Conservation (phyloP, 2,329 filamentous ascomycete genomes). For the Rosellinia necatrix region DNA sequence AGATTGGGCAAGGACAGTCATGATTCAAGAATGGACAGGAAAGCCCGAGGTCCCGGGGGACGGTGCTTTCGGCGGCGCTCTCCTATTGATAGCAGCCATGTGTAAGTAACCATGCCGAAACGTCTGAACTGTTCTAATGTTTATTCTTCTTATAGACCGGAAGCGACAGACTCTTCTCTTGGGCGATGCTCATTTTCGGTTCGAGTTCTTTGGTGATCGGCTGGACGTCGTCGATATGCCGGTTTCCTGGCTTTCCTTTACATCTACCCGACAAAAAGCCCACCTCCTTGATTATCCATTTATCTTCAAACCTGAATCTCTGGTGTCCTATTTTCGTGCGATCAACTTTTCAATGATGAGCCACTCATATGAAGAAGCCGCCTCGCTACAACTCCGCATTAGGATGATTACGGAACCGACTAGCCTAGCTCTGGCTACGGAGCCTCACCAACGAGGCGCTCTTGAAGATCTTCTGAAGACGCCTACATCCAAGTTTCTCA, state of each 20-base stretch:
- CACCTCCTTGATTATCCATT: slow-evolving; percentile 83
- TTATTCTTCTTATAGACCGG: slow-evolving; percentile 53
- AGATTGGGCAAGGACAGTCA: slow-evolving; percentile 75
- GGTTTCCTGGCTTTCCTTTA: slow-evolving; percentile 68
- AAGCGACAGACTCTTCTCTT: slow-evolving; percentile 68
- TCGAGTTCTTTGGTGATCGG: slow-evolving; percentile 75
- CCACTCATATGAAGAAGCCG: slow-evolving; percentile 73
- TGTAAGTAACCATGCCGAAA: slow-evolving; percentile 56
- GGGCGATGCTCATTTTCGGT: slow-evolving; percentile 71
- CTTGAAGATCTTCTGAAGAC: slow-evolving; percentile 67
- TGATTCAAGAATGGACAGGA: slow-evolving; percentile 82
- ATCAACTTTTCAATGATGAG: slow-evolving; percentile 90
- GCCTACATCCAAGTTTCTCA: slow-evolving; percentile 71
- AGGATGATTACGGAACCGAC: slow-evolving; percentile 59
- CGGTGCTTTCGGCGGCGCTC: slow-evolving; percentile 74
- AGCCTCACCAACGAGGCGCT: slow-evolving; percentile 62
- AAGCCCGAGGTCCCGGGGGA: slow-evolving; percentile 70
- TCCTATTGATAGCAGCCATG: slow-evolving; percentile 73
- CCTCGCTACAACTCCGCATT: slow-evolving; percentile 60
- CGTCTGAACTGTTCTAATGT: slow-evolving; percentile 30
- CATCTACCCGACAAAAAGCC: slow-evolving; percentile 63
- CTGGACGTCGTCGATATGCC: slow-evolving; percentile 78
- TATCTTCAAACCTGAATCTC: slow-evolving; percentile 72
- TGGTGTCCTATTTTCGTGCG: slow-evolving; percentile 84
- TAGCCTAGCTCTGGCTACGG: slow-evolving; percentile 61